A percentile compares a stretch with the other conserved stretches of the same genome.
These are phyloP conservation scores for Simplicillium aogashimaense DNA, from an alignment of 2,329 filamentous ascomycete species.

Conservation along the genomic window DNA sequence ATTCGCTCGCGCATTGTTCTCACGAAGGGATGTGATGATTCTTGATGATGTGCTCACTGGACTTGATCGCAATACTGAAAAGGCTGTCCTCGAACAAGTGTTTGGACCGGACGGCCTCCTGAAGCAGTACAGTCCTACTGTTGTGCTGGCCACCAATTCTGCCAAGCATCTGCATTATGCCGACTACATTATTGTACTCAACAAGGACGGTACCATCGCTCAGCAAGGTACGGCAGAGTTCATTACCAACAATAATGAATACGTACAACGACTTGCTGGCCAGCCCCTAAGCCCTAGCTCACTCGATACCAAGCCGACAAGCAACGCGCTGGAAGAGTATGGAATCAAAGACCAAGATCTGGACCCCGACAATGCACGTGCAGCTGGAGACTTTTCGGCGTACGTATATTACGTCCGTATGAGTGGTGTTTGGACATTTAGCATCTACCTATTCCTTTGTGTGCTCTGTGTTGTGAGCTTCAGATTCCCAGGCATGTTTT, in stretches of 20 bases:
- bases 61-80: constrained; percentile 25
- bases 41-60: constrained; percentile 23
- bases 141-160: constrained; percentile 18
- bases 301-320: background rate
- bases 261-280: constrained; percentile 3
- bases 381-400: constrained; percentile 9
- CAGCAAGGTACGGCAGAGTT: constrained; percentile 11
- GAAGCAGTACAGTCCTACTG: constrained; percentile 10
- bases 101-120: constrained; percentile 22
- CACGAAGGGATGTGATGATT: constrained; percentile 14
- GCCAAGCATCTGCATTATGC: constrained; percentile 14
- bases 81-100: constrained; percentile 22
- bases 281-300: constrained; percentile 1
- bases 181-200: constrained; percentile 14
- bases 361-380: constrained; percentile 1
- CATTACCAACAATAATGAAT: constrained; percentile 4
- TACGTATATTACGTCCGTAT: constrained; percentile 12
- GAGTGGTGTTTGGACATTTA: constrained; percentile 7
- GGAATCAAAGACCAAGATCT: background rate
- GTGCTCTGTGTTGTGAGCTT: constrained; percentile 10
- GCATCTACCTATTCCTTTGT: constrained; percentile 10
- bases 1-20: constrained; percentile 15
- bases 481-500: constrained; percentile 13
- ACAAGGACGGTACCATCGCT: constrained; percentile 11
- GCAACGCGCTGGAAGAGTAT: background rate